Evolutionary conservation across 352 stramenopile genomes (phyloP).

Genomic region (Pythium grandisporangium): DNA sequence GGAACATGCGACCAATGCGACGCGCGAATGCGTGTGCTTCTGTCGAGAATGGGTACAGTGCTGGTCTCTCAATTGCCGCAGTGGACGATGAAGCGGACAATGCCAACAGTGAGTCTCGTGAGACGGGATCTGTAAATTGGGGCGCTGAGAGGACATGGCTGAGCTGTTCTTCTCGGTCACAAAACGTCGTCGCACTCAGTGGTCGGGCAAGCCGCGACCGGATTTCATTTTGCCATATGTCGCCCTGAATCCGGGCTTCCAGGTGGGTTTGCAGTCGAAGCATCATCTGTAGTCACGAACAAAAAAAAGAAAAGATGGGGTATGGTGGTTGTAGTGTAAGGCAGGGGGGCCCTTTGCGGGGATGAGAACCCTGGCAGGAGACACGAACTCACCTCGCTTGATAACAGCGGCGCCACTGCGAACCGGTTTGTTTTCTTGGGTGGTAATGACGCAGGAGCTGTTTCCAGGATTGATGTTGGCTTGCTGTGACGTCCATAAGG

Average conservation of each 20-base stretch:
- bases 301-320: no score
- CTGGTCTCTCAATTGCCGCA: background rate
- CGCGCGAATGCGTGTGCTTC: slow-evolving; percentile 20
- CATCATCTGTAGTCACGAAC: no score
- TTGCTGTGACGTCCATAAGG: background rate
- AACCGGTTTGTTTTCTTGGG: background rate
- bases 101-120: no score
- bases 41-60: slow-evolving; percentile 26
- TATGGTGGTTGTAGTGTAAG: no score
- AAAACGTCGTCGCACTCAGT: slow-evolving; percentile 37
- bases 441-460: no score
- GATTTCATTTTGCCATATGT: slow-evolving; percentile 47
- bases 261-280: slow-evolving; percentile 21
- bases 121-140: slow-evolving; percentile 7
- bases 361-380: background rate
- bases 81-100: no score
- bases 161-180: slow-evolving; percentile 27
- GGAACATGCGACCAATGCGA: slow-evolving; percentile 15
- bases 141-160: slow-evolving; percentile 17
- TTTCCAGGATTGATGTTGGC: no score
- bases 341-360: background rate
- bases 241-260: slow-evolving; percentile 26
- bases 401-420: background rate
- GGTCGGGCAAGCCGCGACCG: slow-evolving; percentile 34
- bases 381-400: background rate